A percentile compares a stretch with the other conserved stretches of the same genome.
Conservation (phyloP, 345 rosid genomes). For the Eucalyptus paniculata region DNA sequence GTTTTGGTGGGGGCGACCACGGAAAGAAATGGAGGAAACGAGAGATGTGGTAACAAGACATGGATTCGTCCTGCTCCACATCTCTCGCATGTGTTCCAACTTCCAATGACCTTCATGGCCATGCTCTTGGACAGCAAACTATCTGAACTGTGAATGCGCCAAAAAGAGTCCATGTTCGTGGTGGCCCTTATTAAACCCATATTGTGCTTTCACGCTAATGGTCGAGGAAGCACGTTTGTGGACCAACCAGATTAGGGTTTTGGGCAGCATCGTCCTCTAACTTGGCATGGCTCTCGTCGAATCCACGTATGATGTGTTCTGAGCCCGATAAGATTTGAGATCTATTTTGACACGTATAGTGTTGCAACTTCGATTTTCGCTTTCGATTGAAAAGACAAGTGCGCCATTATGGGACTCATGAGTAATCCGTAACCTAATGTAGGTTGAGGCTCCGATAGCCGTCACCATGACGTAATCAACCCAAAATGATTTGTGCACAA, state of each 20-base stretch:
- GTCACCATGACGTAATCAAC: neutral
- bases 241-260: neutral
- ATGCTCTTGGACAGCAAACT: neutral
- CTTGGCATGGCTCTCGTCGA: neutral
- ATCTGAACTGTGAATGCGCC: neutral
- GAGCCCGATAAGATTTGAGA: neutral
- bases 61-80: neutral
- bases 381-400: neutral
- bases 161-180: neutral
- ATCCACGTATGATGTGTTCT: neutral
- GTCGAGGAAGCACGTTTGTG: neutral
- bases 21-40: slow-evolving; percentile 12
- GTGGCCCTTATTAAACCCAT: neutral
- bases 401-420: neutral
- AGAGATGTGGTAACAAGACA: slow-evolving; percentile 57
- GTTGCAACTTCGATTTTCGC: neutral
- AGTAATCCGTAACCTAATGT: neutral
- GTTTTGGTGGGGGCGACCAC: neutral
- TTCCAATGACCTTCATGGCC: neutral
- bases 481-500: neutral
- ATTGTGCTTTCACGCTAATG: neutral
- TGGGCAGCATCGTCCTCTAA: neutral
- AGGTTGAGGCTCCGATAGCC: neutral
- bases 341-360: neutral
- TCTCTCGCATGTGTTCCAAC: neutral